Percentiles rank a stretch among this genome's conserved stretches.
phyloP scores from a whole-genome alignment of 371 early-diverging fungal genomes.

The Gilbertella persicaria region DNA sequence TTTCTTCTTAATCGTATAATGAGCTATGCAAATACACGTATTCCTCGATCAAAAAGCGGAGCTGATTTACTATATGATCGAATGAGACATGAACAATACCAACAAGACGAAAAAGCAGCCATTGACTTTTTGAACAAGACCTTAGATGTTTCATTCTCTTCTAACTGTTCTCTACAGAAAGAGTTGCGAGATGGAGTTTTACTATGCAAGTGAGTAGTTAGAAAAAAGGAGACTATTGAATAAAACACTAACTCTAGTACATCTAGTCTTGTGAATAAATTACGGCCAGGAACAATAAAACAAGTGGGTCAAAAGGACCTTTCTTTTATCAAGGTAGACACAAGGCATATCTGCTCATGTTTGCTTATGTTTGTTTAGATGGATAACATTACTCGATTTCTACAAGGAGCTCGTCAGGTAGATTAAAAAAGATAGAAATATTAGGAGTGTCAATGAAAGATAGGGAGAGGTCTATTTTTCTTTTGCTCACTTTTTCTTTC shows the following conservation, averaged over 20 bases:
- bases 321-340: slow-evolving; percentile 43
- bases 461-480: not conserved
- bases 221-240: not conserved
- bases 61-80: slow-evolving; percentile 31
- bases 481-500: not conserved
- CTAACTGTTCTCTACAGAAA: slow-evolving; percentile 52
- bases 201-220: slow-evolving; percentile 47
- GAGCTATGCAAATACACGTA: slow-evolving; percentile 21
- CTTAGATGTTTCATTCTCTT: slow-evolving; percentile 15
- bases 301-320: slow-evolving; percentile 47
- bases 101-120: slow-evolving; percentile 33
- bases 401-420: slow-evolving; percentile 64
- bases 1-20: not conserved
- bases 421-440: slow-evolving; percentile 1
- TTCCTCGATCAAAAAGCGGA: slow-evolving; percentile 40
- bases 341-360: not conserved
- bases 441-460: not conserved
- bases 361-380: slow-evolving; percentile 51
- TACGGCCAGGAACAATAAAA: slow-evolving; percentile 48
- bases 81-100: slow-evolving; percentile 35
- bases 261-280: slow-evolving; percentile 44
- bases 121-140: slow-evolving; percentile 35
- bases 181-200: slow-evolving; percentile 48
- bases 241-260: slow-evolving; percentile 2
- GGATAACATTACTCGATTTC: slow-evolving; percentile 78